phyloP scores from a whole-genome alignment of 2,329 filamentous ascomycete species.

The Pyrenophora graminea region DNA sequence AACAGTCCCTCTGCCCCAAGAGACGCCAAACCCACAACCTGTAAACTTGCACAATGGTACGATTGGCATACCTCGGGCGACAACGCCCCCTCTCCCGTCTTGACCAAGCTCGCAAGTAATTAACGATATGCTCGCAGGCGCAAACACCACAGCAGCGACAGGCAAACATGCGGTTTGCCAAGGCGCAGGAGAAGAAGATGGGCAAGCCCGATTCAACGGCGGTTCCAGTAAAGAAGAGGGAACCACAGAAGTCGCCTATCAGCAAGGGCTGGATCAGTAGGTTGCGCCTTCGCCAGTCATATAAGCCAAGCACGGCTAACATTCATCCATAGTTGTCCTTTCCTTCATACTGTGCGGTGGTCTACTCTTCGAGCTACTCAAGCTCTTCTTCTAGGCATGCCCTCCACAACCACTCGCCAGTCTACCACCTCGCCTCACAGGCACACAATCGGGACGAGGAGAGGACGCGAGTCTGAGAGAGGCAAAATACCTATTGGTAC shows the following conservation, averaged over 20 bases:
- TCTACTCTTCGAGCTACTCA: constrained; percentile 61
- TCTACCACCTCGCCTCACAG: too few relatives aligned
- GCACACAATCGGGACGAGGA: neutral
- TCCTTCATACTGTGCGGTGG: constrained; percentile 68
- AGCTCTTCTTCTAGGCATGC: constrained; percentile 48
- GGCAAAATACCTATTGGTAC: neutral
- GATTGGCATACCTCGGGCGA: neutral
- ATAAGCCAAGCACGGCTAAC: neutral
- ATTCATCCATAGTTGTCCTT: constrained; percentile 56
- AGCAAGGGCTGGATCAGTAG: constrained; percentile 63
- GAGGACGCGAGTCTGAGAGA: neutral
- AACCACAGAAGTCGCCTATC: constrained; percentile 58
- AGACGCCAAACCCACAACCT: neutral
- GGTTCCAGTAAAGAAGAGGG: constrained; percentile 54
- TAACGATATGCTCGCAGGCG: constrained; percentile 55
- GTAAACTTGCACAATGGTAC: neutral
- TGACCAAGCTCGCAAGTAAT: neutral
- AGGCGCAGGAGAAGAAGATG: constrained; percentile 72
- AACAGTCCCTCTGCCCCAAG: too few relatives aligned
- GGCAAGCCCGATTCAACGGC: constrained; percentile 62
- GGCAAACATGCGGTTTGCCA: constrained; percentile 78
- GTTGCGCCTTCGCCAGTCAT: constrained; percentile 33
- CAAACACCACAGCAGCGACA: constrained; percentile 85
- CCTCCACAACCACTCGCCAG: too few relatives aligned
- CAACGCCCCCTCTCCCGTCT: too few relatives aligned